Percentiles rank a stretch among this genome's conserved stretches.
These are phyloP conservation scores for Phlebopus sp. DNA, from an alignment of 1,284 basidiomycete genomes.

Conservation along the genomic window DNA sequence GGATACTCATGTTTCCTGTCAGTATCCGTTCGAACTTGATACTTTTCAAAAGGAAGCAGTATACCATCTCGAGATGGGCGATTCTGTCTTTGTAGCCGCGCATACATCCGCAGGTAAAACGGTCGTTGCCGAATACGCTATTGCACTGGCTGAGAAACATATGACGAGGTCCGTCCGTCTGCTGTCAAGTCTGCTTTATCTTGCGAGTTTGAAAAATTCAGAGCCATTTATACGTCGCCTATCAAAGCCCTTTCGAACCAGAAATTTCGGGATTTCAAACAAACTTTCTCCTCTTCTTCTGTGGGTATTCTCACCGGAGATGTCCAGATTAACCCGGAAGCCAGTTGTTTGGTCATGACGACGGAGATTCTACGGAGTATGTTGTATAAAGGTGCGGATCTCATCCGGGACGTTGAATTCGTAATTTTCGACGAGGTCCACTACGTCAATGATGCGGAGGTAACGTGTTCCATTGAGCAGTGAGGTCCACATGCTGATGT, in stretches of 20 bases:
- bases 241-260: conserved; percentile 99
- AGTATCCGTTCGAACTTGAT: conserved; percentile 87
- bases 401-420: conserved; percentile 98
- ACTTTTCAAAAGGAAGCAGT: conserved; percentile 98
- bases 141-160: conserved; percentile 93
- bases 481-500: conserved; percentile 11
- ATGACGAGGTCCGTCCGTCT: conserved; percentile 81
- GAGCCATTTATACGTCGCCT: conserved; percentile 97
- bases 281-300: conserved; percentile 88
- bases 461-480: conserved; percentile 34
- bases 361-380: conserved; percentile 99
- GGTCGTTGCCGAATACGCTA: conserved; percentile 98
- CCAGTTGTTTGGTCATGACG: conserved; percentile 95
- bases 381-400: conserved; percentile 97
- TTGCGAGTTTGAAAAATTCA: conserved; percentile 30
- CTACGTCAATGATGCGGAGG: conserved; percentile 99
- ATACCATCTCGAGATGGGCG: conserved; percentile 95
- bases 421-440: conserved; percentile 99
- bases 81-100: conserved; percentile 98
- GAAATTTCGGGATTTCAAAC: conserved; percentile 98
- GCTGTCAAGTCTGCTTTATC: conserved; percentile 10
- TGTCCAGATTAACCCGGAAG: conserved; percentile 99
- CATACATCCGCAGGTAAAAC: conserved; percentile 99
- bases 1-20: conserved; percentile 35
- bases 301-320: conserved; percentile 98